Percentiles rank a stretch among this genome's conserved stretches.
Conservation (phyloP, 2,329 filamentous ascomycete species). For the Dothideomycetes sp. region DNA sequence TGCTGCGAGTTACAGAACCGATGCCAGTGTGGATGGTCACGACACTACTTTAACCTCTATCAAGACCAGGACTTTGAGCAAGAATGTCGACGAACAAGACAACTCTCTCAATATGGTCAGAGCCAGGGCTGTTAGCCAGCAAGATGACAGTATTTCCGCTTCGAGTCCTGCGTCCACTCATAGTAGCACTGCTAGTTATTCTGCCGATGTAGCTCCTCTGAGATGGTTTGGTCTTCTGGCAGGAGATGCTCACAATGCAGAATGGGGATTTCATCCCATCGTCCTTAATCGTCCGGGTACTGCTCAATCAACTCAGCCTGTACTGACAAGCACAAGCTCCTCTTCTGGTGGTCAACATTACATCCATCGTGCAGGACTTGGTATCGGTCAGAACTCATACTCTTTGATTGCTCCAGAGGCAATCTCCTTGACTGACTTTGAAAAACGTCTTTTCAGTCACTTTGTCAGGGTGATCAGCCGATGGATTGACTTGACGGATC, state of each 20-base stretch:
- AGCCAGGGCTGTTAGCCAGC: not conserved
- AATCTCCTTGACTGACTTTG: constrained; percentile 22
- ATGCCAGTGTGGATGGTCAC: no score
- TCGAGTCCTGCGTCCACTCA: constrained; percentile 16
- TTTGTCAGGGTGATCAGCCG: constrained; percentile 27
- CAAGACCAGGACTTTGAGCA: no score
- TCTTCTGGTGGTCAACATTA: constrained; percentile 9
- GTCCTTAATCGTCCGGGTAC: not conserved
- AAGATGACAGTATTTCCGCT: not conserved
- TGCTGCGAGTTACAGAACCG: no score
- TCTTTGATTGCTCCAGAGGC: constrained; percentile 7
- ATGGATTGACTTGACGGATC: constrained; percentile 35
- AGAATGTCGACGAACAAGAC: no score
- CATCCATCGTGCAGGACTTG: constrained; percentile 14
- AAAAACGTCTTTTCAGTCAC: constrained; percentile 29
- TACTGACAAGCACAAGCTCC: constrained; percentile 1
- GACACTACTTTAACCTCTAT: no score
- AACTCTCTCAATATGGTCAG: not conserved
- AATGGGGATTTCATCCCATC: constrained; percentile 19
- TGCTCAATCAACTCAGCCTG: not conserved
- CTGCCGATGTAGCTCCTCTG: constrained; percentile 37
- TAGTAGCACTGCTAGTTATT: constrained; percentile 26
- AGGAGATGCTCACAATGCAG: constrained; percentile 28
- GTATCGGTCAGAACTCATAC: constrained; percentile 4
- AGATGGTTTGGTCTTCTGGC: constrained; percentile 42